phyloP scores from a whole-genome alignment of 1,139 yeast genomes.

The Lodderomyces metapsilosis region DNA sequence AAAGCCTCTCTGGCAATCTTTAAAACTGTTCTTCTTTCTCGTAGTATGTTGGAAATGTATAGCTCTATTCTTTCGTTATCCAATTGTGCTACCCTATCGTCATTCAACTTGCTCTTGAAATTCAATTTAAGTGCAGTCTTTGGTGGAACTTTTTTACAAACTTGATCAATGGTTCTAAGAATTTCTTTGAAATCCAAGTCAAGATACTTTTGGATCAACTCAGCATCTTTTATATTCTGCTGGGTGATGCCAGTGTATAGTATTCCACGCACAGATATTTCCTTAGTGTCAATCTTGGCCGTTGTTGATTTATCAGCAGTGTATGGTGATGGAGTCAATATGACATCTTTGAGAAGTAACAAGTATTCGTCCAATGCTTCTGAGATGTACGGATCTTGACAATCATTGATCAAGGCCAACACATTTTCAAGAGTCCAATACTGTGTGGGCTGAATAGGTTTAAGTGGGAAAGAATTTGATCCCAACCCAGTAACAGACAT shows the following conservation, averaged over 20 bases:
- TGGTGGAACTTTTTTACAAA: slow-evolving; percentile 27
- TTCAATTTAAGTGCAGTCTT: slow-evolving; percentile 25
- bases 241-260: slow-evolving; percentile 35
- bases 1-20: slow-evolving; percentile 40
- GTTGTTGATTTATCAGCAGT: neutral
- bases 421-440: slow-evolving; percentile 47
- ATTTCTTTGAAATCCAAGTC: slow-evolving; percentile 39
- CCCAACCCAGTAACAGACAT: neutral
- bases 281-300: slow-evolving; percentile 17
- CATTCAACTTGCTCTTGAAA: slow-evolving; percentile 34
- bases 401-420: slow-evolving; percentile 29
- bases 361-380: slow-evolving; percentile 49
- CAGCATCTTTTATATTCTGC: slow-evolving; percentile 37
- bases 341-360: slow-evolving; percentile 28
- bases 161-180: slow-evolving; percentile 45
- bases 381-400: slow-evolving; percentile 31
- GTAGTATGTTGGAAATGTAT: slow-evolving; percentile 35
- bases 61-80: slow-evolving; percentile 30
- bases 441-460: slow-evolving; percentile 39
- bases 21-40: slow-evolving; percentile 47
- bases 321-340: slow-evolving; percentile 40
- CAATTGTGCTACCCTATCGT: slow-evolving; percentile 31
- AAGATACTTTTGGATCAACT: slow-evolving; percentile 33
- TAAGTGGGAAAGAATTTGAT: slow-evolving; percentile 17
- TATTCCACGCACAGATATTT: slow-evolving; percentile 40